phyloP scores from a whole-genome alignment of 768 basidiomycete species.

The Lactarius psammicola region DNA sequence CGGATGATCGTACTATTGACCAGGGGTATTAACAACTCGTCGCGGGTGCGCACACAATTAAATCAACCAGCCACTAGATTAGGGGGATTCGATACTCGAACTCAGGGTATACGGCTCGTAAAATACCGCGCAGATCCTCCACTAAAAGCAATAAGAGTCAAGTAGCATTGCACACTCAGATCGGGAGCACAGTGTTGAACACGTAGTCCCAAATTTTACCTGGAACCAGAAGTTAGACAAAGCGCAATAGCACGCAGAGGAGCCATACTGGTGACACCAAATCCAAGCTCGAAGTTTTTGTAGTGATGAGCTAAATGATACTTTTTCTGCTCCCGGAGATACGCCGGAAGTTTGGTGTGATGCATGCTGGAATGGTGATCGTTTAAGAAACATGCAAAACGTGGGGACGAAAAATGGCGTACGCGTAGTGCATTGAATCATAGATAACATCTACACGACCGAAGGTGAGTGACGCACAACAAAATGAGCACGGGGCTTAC shows the following conservation, averaged over 20 bases:
- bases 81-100: background rate
- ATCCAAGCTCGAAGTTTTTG: slow-evolving; percentile 97
- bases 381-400: background rate
- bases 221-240: slow-evolving; percentile 33
- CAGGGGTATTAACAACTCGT: background rate
- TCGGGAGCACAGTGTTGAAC: slow-evolving; percentile 76
- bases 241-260: background rate
- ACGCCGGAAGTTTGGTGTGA: slow-evolving; percentile 81
- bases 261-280: slow-evolving; percentile 85
- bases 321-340: slow-evolving; percentile 91
- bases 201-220: slow-evolving; percentile 94
- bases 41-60: background rate
- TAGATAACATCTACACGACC: slow-evolving; percentile 64
- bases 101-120: slow-evolving; percentile 10
- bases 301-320: slow-evolving; percentile 98
- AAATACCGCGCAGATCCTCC: background rate
- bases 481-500: slow-evolving; percentile 42
- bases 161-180: slow-evolving; percentile 40
- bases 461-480: slow-evolving; percentile 15
- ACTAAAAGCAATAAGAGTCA: background rate
- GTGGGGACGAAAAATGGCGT: slow-evolving; percentile 36
- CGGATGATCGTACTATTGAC: background rate
- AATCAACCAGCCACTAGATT: background rate
- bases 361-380: slow-evolving; percentile 55
- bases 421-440: slow-evolving; percentile 92